Percentiles rank a stretch among this genome's conserved stretches.
These are phyloP conservation scores for Diaporthe citriasiana DNA, from an alignment of 2,329 filamentous ascomycete genomes.

Conservation along the genomic window DNA sequence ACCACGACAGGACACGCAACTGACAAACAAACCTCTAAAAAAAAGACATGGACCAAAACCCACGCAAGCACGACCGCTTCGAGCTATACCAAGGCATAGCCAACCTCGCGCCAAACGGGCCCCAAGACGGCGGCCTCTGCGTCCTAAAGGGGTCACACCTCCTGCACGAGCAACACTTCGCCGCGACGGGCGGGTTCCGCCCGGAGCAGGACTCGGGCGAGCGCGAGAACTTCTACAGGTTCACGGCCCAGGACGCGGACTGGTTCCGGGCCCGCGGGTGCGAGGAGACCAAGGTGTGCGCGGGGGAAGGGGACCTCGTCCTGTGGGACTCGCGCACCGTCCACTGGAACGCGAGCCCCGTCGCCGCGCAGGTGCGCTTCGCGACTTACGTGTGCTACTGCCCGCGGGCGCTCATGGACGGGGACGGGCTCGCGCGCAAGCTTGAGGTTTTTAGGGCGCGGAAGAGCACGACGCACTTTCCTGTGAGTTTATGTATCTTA, in stretches of 20 bases:
- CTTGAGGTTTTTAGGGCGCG: conserved; percentile 22
- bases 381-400: conserved; percentile 37
- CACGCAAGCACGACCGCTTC: conserved; percentile 35
- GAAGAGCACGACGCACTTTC: conserved; percentile 37
- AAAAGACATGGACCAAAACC: conserved; percentile 39
- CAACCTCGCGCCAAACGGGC: conserved; percentile 35
- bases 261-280: conserved; percentile 34
- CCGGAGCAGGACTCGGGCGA: conserved; percentile 33
- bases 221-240: conserved; percentile 34
- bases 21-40: not conserved
- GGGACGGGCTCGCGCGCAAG: conserved; percentile 30
- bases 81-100: conserved; percentile 40
- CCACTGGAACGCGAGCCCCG: conserved; percentile 39
- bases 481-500: conserved; percentile 9
- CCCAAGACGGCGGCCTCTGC: conserved; percentile 35
- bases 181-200: conserved; percentile 18
- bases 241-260: conserved; percentile 12
- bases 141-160: conserved; percentile 37
- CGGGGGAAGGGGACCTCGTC: conserved; percentile 37
- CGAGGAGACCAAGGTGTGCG: conserved; percentile 39
- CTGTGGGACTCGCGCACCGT: conserved; percentile 37
- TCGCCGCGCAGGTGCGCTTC: conserved; percentile 20
- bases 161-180: conserved; percentile 32
- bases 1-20: not conserved
- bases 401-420: conserved; percentile 31